A percentile compares a stretch with the other conserved stretches of the same genome.
These are phyloP conservation scores for Chenopodium formosanum DNA, from an alignment of 148 eudicot species.

Conservation along the genomic window DNA sequence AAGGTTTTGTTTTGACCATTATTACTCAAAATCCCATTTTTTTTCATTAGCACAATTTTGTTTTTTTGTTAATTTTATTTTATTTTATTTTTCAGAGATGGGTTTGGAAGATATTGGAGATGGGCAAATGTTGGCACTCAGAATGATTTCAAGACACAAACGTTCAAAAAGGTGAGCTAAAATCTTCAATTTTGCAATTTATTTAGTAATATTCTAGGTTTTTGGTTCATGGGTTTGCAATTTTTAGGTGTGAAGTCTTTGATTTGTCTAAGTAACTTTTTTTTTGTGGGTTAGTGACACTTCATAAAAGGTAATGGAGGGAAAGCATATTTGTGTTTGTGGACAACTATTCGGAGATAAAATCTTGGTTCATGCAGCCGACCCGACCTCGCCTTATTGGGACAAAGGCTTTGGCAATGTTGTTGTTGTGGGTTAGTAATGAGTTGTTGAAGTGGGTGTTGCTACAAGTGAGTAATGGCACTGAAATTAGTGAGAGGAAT, in stretches of 20 bases:
- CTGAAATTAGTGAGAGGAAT: slow-evolving; percentile 22
- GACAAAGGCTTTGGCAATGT: background rate
- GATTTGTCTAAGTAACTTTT: background rate
- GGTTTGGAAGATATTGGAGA: slow-evolving; percentile 47
- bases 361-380: background rate
- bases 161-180: slow-evolving; percentile 66
- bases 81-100: slow-evolving; percentile 33
- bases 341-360: no score
- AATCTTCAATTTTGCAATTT: background rate
- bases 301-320: no score
- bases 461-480: slow-evolving; percentile 10
- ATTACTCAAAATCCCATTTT: slow-evolving; percentile 1
- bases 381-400: no score
- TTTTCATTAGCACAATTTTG: slow-evolving; percentile 3
- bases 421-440: slow-evolving; percentile 16
- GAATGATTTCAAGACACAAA: slow-evolving; percentile 45
- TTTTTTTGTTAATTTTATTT: no score
- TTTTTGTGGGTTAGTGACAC: background rate
- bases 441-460: slow-evolving; percentile 10
- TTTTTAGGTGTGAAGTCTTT: slow-evolving; percentile 1
- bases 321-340: no score
- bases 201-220: background rate
- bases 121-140: slow-evolving; percentile 33
- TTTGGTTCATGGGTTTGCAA: background rate
- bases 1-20: slow-evolving; percentile 17